Conservation (phyloP, 768 basidiomycete genomes). For the Tulasnella sp. region DNA sequence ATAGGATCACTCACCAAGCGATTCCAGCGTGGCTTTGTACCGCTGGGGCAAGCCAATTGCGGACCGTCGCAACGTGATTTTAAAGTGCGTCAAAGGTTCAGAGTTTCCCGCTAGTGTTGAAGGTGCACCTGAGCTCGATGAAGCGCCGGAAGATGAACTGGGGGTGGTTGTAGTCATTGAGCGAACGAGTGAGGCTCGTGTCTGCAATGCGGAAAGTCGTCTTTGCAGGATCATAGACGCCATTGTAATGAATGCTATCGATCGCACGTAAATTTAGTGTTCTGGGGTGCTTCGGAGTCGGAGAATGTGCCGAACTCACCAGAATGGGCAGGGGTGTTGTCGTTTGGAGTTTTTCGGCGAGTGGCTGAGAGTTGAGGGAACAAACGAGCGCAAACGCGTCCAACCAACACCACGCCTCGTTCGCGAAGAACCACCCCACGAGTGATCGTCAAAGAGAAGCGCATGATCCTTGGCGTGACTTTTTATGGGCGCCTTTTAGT, state of each 20-base stretch:
- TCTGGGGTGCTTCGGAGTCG: not conserved
- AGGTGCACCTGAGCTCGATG: not conserved
- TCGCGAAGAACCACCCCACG: not conserved
- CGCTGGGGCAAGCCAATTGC: conserved; percentile 71
- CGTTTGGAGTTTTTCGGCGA: not conserved
- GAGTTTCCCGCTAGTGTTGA: not conserved
- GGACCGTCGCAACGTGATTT: conserved; percentile 82
- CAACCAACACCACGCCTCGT: not conserved
- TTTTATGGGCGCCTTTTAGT: no score
- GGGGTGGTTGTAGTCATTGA: not conserved
- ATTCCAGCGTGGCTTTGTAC: conserved; percentile 64
- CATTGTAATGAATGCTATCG: not conserved
- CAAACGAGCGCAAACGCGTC: not conserved
- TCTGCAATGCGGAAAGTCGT: not conserved
- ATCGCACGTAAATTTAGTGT: not conserved
- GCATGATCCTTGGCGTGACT: no score
- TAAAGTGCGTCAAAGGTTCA: conserved; percentile 56
- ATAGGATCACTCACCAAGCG: conserved; percentile 47
- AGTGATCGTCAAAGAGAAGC: not conserved
- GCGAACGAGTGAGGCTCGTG: not conserved
- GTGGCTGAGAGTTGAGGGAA: not conserved
- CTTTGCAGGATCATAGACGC: not conserved
- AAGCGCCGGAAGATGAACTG: not conserved
- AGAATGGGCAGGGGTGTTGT: not conserved
- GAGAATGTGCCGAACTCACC: not conserved